Percentiles rank a stretch among this genome's conserved stretches.
phyloP scores from a whole-genome alignment of 163 green algal species.

The Volvox carteri region DNA sequence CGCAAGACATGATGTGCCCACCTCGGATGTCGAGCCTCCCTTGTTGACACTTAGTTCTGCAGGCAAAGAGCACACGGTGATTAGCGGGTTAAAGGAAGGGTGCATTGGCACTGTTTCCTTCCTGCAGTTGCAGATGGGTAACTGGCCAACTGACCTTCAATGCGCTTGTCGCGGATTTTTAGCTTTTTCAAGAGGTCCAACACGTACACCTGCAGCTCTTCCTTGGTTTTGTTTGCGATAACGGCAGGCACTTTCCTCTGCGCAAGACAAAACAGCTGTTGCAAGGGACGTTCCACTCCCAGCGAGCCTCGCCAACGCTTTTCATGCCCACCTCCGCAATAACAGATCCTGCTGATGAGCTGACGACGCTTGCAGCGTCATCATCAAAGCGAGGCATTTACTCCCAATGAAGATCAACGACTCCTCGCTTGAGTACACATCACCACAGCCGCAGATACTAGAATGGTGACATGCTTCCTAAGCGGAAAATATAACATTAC shows the following conservation, averaged over 20 bases:
- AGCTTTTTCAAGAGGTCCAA: constrained; percentile 67
- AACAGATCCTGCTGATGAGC: constrained; percentile 29
- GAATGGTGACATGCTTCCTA: neutral
- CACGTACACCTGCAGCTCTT: constrained; percentile 62
- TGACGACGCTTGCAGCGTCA: constrained; percentile 35
- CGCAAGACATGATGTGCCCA: too few relatives aligned
- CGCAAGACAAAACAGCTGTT: constrained; percentile 9
- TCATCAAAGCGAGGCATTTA: constrained; percentile 26
- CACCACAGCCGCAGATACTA: neutral
- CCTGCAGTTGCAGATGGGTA: too few relatives aligned
- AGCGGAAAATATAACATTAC: too few relatives aligned
- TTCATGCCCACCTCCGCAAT: neutral
- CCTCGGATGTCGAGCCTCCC: neutral
- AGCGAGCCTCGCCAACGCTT: neutral
- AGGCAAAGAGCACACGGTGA: neutral
- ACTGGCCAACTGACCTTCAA: constrained; percentile 59
- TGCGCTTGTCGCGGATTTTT: constrained; percentile 63
- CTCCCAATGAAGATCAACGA: neutral
- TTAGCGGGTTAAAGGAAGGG: too few relatives aligned
- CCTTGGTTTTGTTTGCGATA: constrained; percentile 61
- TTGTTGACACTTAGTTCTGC: constrained; percentile 16
- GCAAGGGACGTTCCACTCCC: neutral
- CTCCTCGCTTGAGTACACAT: neutral
- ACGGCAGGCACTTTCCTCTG: constrained; percentile 56
- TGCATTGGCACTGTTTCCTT: too few relatives aligned